Base-by-base conservation (phyloP, 1,139 yeast genomes). In the Blastobotrys buckinghamii region DNA sequence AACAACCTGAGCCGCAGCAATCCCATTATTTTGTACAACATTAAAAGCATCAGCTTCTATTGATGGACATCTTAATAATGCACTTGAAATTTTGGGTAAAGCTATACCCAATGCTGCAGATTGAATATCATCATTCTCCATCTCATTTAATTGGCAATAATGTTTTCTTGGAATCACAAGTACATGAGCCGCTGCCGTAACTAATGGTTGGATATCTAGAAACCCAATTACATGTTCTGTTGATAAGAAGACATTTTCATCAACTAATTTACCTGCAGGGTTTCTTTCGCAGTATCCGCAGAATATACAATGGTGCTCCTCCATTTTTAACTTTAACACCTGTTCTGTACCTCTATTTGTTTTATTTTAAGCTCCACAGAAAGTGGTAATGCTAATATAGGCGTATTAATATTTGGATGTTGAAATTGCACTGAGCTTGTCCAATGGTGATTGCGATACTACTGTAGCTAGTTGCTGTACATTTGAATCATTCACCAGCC, bases 1-100 rank as follows among this genome's bases (percentile, higher is more conserved):
- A 48, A 88, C 95, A 45, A 75, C 82, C 66, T 88, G 96, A 60
- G 89, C 96, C 12, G 96, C 96, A 54, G 84, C 79, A 58, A 82
- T 70, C 30, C 96, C 96, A 58, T 88, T 88, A 71, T 88, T 88
- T 66, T 88, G 96, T 53, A 88, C 73, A 22, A 88, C 67, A 62
- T 88, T 88, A 73, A 85, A 87, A 26, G 94, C 94, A 35, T 73
- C 74, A 24, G 86, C 83, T n/a, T 78, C 81, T 5, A 82, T 80
- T n/a, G 68, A 70, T 6, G 6, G 10, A 36, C 39, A 36, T 10
- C 51, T 66, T 20, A 56, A 53, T 32, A 77, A 62, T 1, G 80
- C 81, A 52, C 74, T 74, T 52, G 88, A 81, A 58, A 87, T 72
- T 57, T 76, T 80, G 5, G 66, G 55, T 68, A 86, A 81, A 29